Conservation (phyloP, 768 basidiomycete genomes). For the Mycena albidolilacea region DNA sequence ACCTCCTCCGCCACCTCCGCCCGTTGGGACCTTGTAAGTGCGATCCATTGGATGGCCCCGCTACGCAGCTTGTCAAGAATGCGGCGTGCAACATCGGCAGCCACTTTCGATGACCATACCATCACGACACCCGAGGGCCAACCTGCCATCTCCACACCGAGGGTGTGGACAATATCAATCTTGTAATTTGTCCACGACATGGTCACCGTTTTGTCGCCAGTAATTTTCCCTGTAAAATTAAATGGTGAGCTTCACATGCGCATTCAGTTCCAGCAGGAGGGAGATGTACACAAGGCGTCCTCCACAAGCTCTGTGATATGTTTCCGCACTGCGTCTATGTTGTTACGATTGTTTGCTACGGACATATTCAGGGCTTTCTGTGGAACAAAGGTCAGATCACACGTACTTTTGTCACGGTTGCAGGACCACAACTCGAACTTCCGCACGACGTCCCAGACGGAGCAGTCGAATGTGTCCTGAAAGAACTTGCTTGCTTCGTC, state of each 20-base stretch:
- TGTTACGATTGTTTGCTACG: neutral
- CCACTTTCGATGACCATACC: neutral
- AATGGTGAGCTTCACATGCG: neutral
- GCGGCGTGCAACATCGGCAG: neutral
- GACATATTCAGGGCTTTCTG: neutral
- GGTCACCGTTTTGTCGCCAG: neutral
- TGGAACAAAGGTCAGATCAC: neutral
- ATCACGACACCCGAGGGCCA: neutral
- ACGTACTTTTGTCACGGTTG: neutral
- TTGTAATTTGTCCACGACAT: neutral
- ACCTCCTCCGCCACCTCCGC: neutral
- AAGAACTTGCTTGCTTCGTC: neutral
- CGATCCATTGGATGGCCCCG: neutral
- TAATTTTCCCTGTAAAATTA: neutral
- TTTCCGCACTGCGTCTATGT: neutral
- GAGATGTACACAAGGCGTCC: neutral
- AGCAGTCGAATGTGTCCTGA: neutral
- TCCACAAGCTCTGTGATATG: neutral
- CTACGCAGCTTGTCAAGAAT: neutral
- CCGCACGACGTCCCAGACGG: neutral
- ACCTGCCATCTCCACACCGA: neutral
- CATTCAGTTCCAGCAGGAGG: neutral
- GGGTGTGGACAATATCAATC: neutral
- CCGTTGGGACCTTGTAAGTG: neutral
- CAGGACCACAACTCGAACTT: conserved; percentile 4